phyloP scores from a whole-genome alignment of 1,284 basidiomycete genomes.

The Fomitopsis palustris region DNA sequence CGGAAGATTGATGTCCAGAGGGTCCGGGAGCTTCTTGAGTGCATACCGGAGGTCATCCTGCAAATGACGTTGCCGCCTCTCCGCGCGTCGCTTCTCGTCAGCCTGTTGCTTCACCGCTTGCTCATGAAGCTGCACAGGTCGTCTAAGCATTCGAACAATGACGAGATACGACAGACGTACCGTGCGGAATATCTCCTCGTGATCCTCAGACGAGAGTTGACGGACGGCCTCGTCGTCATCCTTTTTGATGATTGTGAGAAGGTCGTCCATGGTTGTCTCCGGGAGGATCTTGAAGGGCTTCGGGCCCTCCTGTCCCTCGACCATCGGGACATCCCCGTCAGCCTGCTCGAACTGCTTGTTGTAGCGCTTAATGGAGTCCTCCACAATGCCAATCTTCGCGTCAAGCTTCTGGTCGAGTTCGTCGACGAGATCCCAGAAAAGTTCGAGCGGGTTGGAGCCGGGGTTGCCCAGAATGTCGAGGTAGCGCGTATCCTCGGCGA shows the following conservation, averaged over 20 bases:
- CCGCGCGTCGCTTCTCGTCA: constrained; percentile 78
- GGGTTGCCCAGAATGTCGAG: constrained; percentile 83
- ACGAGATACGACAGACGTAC: constrained; percentile 41
- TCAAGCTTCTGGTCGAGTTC: constrained; percentile 84
- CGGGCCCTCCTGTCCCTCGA: constrained; percentile 26
- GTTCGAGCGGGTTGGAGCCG: constrained; percentile 90
- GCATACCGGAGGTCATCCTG: constrained; percentile 97
- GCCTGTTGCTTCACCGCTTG: constrained; percentile 70
- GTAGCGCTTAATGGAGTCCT: constrained; percentile 53
- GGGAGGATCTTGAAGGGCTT: constrained; percentile 48
- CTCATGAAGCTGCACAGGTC: constrained; percentile 56
- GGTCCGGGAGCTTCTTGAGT: constrained; percentile 82
- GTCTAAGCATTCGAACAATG: constrained; percentile 5
- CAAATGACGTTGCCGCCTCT: constrained; percentile 81
- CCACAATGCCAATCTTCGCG: constrained; percentile 61
- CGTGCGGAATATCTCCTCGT: constrained; percentile 60
- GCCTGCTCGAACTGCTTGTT: constrained; percentile 30
- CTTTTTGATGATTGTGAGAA: constrained; percentile 53
- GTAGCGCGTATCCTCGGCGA: constrained; percentile 83
- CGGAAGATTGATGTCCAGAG: constrained; percentile 67
- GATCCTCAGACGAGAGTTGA: constrained; percentile 48
- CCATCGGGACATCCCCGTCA: constrained; percentile 22
- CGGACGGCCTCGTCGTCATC: constrained; percentile 46
- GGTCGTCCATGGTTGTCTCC: constrained; percentile 60
- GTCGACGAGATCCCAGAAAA: constrained; percentile 96